Percentiles rank a stretch among this genome's conserved stretches.
phyloP scores from a whole-genome alignment of 768 basidiomycete genomes.

The Russula compacta region DNA sequence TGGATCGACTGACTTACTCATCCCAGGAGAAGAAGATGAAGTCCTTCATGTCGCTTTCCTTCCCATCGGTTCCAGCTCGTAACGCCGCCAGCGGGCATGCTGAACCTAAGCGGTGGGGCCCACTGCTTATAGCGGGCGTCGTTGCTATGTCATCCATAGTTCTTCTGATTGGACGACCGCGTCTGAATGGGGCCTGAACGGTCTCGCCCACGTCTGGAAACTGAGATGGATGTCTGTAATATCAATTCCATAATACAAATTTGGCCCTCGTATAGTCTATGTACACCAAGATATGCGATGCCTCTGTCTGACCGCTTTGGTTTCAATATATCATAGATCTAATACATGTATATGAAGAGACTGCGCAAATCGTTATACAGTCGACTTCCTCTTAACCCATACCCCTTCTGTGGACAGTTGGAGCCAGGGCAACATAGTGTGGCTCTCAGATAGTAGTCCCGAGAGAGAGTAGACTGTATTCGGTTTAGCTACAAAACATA shows the following conservation, averaged over 20 bases:
- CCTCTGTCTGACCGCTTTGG: too few species aligned
- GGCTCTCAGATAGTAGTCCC: too few species aligned
- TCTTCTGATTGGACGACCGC: background rate
- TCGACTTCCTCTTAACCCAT: background rate
- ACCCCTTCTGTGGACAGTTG: too few species aligned
- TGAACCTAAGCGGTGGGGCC: constrained; percentile 19
- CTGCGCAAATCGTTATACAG: too few species aligned
- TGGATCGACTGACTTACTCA: background rate
- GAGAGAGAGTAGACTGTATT: too few species aligned
- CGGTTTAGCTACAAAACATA: too few species aligned
- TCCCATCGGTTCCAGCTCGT: constrained; percentile 35
- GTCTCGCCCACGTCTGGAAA: background rate
- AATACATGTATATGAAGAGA: too few species aligned
- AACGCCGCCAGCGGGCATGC: constrained; percentile 23
- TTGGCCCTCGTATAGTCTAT: too few species aligned
- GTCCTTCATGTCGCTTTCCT: constrained; percentile 22
- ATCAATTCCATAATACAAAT: background rate
- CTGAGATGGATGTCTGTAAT: too few species aligned
- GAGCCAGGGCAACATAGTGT: too few species aligned
- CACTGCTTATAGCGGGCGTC: constrained; percentile 34
- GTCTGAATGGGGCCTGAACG: background rate
- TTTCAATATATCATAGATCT: too few species aligned
- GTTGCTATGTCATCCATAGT: constrained; percentile 28
- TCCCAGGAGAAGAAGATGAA: constrained; percentile 23
- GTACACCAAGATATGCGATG: too few species aligned